These are phyloP conservation scores for Laburnicola sp. DNA, from an alignment of 2,329 filamentous ascomycete genomes.

Conservation along the genomic window DNA sequence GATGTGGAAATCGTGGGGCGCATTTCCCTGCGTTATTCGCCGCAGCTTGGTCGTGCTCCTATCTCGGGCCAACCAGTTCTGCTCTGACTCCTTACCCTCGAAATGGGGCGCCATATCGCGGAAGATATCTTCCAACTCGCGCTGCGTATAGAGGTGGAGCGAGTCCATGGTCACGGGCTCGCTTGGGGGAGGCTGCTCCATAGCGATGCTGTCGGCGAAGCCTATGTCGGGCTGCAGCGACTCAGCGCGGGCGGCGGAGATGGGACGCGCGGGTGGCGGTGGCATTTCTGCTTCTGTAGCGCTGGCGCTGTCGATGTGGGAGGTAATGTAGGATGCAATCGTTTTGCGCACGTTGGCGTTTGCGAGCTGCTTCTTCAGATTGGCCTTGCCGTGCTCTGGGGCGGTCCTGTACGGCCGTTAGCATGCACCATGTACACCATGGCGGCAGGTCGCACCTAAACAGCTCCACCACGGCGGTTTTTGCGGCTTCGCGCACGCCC, in stretches of 20 bases:
- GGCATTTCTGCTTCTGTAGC: constrained; percentile 29
- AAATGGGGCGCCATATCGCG: constrained; percentile 79
- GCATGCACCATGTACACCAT: constrained; percentile 9
- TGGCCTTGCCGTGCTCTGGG: constrained; percentile 80
- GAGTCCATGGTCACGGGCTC: constrained; percentile 75
- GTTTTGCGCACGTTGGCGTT: constrained; percentile 83
- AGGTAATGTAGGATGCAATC: constrained; percentile 79
- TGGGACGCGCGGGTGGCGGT: constrained; percentile 32
- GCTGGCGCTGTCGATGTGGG: constrained; percentile 71
- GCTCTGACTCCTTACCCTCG: constrained; percentile 85
- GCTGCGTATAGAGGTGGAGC: constrained; percentile 77
- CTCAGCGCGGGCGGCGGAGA: constrained; percentile 38
- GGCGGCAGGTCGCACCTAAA: constrained; percentile 65
- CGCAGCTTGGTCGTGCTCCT: constrained; percentile 77
- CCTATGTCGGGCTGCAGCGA: constrained; percentile 48
- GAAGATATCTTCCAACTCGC: constrained; percentile 87
- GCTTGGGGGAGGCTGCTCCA: constrained; percentile 64
- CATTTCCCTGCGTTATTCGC: constrained; percentile 80
- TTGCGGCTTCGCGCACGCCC: constrained; percentile 81
- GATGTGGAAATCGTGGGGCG: constrained; percentile 72
- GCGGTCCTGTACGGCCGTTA: constrained; percentile 62
- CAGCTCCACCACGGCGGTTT: constrained; percentile 79
- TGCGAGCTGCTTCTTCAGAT: constrained; percentile 83
- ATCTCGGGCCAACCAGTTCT: constrained; percentile 88
- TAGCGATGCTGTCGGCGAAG: constrained; percentile 48